Evolutionary conservation across 2,329 filamentous ascomycete species (phyloP), one percentile per base, ranked within the genome.

Genomic region (Trichoderma lentiforme): DNA sequence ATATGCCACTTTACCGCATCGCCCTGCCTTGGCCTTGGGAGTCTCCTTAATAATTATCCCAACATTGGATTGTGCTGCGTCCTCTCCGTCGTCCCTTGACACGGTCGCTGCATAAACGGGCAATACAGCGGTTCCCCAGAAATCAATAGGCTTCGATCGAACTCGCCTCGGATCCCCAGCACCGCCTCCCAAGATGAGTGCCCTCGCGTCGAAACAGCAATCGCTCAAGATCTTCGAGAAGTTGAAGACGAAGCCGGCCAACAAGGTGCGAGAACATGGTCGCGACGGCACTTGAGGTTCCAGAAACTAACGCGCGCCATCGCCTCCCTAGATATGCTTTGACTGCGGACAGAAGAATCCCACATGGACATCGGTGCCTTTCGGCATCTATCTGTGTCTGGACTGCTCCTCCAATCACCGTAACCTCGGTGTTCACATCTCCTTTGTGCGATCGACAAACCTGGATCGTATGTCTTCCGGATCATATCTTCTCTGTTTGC

Each of bases 211-310:
- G 68, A 99, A 98, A 87, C 90, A 94, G 81, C 91, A 98, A 86
- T 98, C 95, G 84, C 93, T 95, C 82, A 95, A 95, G 85, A 93
- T 99, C 83, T 99, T 99, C 84, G 93, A 97, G 86, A 98, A 98
- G 86, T 86, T 98, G 81, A 98, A 97, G 88, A 88, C 91, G 72
- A 97, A 98, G 86, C 90, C 91, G 73, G 94, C 95, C 73, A 99
- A 99, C 86, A 97, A 97, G 89, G 95, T 96, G 84, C 79, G 86
- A 75, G 18, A 14, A 4, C 34, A 6, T 18, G 18, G 63, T 58
- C 12, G 66, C 64, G 30, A 63, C 9, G 5, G 14, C n/a, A n/a
- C 7, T 14, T 36, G 14, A 21, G 18, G 15, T 32, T 21, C 7
- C 15, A 9, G 53, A 43, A 12, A 53, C 71, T 64, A 62, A 64